phyloP scores from a whole-genome alignment of 495 filamentous ascomycete genomes.

The Cladorrhinum samala region DNA sequence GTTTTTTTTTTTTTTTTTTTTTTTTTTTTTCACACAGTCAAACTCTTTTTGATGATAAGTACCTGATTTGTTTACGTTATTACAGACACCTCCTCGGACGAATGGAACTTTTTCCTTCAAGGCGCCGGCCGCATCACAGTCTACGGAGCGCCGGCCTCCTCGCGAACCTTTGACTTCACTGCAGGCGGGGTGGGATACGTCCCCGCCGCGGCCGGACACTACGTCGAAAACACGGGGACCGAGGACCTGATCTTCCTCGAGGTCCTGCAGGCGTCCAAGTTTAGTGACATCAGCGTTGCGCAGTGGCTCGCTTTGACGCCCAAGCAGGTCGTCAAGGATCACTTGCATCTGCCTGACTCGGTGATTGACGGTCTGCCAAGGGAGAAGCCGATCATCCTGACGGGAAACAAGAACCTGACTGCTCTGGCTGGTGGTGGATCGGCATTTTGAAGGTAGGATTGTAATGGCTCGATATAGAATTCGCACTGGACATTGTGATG shows the following conservation, averaged over 20 bases:
- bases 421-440: constrained; percentile 26
- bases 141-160: constrained; percentile 50
- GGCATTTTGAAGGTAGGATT: constrained; percentile 19
- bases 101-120: constrained; percentile 71
- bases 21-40: background rate
- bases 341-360: constrained; percentile 46
- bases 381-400: constrained; percentile 56
- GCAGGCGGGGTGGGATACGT: constrained; percentile 71
- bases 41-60: background rate
- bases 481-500: no score
- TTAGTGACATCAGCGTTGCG: constrained; percentile 56
- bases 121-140: constrained; percentile 63
- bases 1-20: no score
- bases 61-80: background rate
- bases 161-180: constrained; percentile 68
- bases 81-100: constrained; percentile 63
- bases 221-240: constrained; percentile 66
- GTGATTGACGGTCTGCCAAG: constrained; percentile 52
- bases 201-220: constrained; percentile 58
- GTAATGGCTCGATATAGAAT: background rate
- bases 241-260: constrained; percentile 65
- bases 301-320: constrained; percentile 63
- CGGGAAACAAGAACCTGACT: constrained; percentile 37
- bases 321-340: constrained; percentile 58
- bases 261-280: constrained; percentile 60